Conservation (phyloP, 495 filamentous ascomycete genomes). For the Cladorrhinum samala region DNA sequence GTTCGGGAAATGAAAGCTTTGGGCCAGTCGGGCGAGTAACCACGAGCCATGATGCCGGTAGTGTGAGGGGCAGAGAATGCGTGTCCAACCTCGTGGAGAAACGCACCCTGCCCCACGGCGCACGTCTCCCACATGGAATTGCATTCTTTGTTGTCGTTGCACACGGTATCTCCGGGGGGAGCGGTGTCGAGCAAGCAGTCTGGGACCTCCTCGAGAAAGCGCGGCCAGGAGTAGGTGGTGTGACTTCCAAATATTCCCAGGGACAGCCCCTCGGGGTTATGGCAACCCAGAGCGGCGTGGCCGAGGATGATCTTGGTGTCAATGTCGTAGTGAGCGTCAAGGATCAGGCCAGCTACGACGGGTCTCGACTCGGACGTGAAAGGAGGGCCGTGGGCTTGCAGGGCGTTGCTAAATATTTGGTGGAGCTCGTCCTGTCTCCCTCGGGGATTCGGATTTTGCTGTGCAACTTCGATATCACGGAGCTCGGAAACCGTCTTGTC, state of each 20-base stretch:
- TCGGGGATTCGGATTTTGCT: conserved; percentile 30
- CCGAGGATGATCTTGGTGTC: conserved; percentile 31
- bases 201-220: conserved; percentile 33
- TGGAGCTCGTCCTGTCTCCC: conserved; percentile 26
- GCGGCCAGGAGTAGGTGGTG: conserved; percentile 42
- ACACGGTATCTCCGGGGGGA: conserved; percentile 27
- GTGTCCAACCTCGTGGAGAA: conserved; percentile 37
- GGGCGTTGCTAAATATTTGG: conserved; percentile 34
- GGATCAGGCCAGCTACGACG: conserved; percentile 40
- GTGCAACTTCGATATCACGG: conserved; percentile 27
- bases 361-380: conserved; percentile 28
- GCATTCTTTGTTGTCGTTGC: conserved; percentile 37
- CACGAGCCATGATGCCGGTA: conserved; percentile 33
- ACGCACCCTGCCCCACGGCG: conserved; percentile 37
- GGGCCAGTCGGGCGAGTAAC: conserved; percentile 34
- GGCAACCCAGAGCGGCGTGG: conserved; percentile 40
- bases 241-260: conserved; percentile 45
- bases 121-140: conserved; percentile 34
- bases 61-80: conserved; percentile 36
- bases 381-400: conserved; percentile 32
- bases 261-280: conserved; percentile 35
- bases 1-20: conserved; percentile 26
- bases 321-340: conserved; percentile 37
- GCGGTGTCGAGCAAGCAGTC: conserved; percentile 28
- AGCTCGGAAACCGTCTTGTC: conserved; percentile 38